Evolutionary conservation across 257 asterid species (phyloP), one percentile per base, ranked within the genome.

Genomic region (Plantago ovata): DNA sequence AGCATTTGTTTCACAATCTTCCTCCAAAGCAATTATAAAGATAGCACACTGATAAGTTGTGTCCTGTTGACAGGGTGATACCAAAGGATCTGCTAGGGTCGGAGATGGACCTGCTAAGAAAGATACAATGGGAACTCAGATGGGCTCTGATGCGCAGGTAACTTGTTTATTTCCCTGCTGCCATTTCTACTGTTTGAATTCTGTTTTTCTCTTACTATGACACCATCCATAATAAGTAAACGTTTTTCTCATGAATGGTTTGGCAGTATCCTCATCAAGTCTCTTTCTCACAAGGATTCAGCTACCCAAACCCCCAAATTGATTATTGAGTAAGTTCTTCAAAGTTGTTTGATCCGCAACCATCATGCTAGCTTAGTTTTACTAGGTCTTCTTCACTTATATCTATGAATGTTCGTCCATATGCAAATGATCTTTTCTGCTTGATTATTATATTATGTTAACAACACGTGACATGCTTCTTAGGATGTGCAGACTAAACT

Each of bases 261-360:
- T 68, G 43, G 67, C 86, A 84, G 94, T 81, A 74, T 62, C 79
- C 58, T 60, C 84, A 68, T 47, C 85, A 81, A 70, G 81, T 73
- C 51, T 66, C 89, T 32, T 76, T 63, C 61, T 43, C 78, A 33
- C 86, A 75, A 75, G 86, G 77, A 41, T 53, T 81, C 72, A 66
- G 67, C 74, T 80, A 71, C 69, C 71, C 81, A 65, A 76, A 79
- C 66, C 74, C 79, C 45, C 75, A 82, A 41, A 73, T 78, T 53
- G 80, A 78, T 70, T 66, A 53, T 33, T 61, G 64, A 70, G 89
- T 79, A 65, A 74, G 83, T 75, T 58, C 39, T 66, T 41, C 65
- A 20, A 28, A 28, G 36, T 3, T 28, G 0, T 28, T 28, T 28
- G 4, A 3, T 28, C 36, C 36, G 3, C 36, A 28, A 28, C 36